phyloP scores from a whole-genome alignment of 306 rosid species.

The Vigna unguiculata region DNA sequence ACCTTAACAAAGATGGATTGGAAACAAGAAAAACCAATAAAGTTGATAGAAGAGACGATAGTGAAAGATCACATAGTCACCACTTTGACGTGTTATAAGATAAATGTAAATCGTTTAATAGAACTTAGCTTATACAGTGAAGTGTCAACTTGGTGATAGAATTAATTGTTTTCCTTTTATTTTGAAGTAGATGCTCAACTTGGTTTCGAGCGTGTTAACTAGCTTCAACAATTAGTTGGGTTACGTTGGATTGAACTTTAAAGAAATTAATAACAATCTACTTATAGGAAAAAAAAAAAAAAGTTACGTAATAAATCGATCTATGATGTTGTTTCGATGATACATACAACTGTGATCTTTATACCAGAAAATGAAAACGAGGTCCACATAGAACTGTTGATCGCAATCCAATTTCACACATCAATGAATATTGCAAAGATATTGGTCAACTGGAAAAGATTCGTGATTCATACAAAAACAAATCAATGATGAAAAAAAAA shows the following conservation, averaged over 20 bases:
- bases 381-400: constrained; percentile 23
- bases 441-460: constrained; percentile 2
- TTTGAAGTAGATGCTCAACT: background rate
- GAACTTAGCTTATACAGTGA: background rate
- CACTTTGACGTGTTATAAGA: background rate
- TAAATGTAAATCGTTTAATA: background rate
- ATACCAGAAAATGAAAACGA: background rate
- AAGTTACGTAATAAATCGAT: background rate
- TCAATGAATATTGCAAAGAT: constrained; percentile 8
- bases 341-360: background rate
- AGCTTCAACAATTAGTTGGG: background rate
- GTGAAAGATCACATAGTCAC: constrained; percentile 15
- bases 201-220: background rate
- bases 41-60: background rate
- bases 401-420: background rate
- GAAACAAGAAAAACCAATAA: background rate
- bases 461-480: background rate
- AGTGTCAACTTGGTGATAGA: background rate
- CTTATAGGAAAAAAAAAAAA: background rate
- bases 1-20: background rate
- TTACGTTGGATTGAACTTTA: background rate
- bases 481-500: constrained; percentile 26
- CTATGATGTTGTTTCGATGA: constrained; percentile 12
- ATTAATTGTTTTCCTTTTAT: background rate
- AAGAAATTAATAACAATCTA: background rate